phyloP scores from a whole-genome alignment of 768 basidiomycete genomes.

The Crepidotus variabilis region DNA sequence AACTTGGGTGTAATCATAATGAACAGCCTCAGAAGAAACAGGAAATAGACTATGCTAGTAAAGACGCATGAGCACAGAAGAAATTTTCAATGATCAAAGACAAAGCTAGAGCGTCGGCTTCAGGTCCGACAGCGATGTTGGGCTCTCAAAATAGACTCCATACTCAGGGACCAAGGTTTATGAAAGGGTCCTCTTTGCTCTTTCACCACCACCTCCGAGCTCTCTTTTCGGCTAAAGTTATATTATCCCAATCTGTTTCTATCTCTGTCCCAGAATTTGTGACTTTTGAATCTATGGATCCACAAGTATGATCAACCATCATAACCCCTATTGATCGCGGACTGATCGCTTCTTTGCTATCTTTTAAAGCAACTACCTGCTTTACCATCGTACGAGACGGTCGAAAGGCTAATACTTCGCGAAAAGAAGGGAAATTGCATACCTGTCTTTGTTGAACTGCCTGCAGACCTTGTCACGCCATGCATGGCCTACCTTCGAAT shows the following conservation, averaged over 20 bases:
- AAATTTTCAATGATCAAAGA: neutral
- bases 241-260: neutral
- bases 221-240: neutral
- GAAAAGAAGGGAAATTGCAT: conserved; percentile 90
- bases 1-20: conserved; percentile 77
- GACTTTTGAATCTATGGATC: conserved; percentile 35
- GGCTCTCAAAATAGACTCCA: neutral
- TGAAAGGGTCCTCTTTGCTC: neutral
- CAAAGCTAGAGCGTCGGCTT: neutral
- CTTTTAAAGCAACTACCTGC: conserved; percentile 57
- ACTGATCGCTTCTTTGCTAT: conserved; percentile 1
- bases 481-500: conserved; percentile 95
- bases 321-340: neutral
- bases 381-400: conserved; percentile 65
- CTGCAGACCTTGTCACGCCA: conserved; percentile 95
- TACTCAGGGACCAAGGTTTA: neutral
- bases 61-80: neutral
- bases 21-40: neutral
- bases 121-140: neutral
- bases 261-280: neutral
- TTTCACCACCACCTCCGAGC: neutral
- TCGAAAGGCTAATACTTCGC: conserved; percentile 73
- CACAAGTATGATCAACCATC: conserved; percentile 34
- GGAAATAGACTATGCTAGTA: neutral
- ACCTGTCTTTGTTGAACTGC: conserved; percentile 88